Evolutionary conservation across 2,329 filamentous ascomycete species (phyloP).

Genomic region (Colletotrichum spinosum): DNA sequence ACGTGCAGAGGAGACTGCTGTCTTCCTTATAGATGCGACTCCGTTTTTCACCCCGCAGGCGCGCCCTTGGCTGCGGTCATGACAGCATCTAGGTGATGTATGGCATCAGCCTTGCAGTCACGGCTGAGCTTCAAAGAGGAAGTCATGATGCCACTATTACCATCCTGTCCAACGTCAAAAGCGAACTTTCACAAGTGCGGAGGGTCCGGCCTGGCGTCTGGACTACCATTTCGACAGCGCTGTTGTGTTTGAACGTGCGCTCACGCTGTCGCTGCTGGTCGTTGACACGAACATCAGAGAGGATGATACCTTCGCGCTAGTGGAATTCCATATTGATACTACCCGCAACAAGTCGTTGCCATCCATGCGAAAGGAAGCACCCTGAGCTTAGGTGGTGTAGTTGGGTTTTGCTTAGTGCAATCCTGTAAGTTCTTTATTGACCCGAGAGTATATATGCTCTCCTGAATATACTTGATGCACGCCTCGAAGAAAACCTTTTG

Average conservation of each 20-base stretch:
- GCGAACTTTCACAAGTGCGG: conserved; percentile 23
- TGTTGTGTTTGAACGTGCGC: conserved; percentile 25
- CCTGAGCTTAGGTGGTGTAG: conserved; percentile 76
- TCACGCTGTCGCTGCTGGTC: conserved; percentile 47
- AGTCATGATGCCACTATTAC: conserved; percentile 59
- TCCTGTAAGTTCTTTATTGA: conserved; percentile 63
- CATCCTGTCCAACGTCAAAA: conserved; percentile 23
- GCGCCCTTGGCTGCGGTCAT: conserved; percentile 78
- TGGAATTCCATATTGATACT: conserved; percentile 63
- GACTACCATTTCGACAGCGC: conserved; percentile 25
- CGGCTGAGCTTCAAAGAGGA: conserved; percentile 72
- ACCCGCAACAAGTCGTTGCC: conserved; percentile 63
- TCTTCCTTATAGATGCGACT: conserved; percentile 82
- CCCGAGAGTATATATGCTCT: conserved; percentile 52
- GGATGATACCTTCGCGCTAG: conserved; percentile 64
- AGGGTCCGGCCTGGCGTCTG: conserved; percentile 17
- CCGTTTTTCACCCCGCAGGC: conserved; percentile 78
- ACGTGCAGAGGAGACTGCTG: conserved; percentile 79
- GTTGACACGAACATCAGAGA: conserved; percentile 58
- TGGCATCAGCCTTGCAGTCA: conserved; percentile 75
- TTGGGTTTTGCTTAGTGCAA: conserved; percentile 72
- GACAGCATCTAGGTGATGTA: conserved; percentile 63
- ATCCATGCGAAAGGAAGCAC: conserved; percentile 72
- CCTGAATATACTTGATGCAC: conserved; percentile 69
- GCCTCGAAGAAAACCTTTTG: conserved; percentile 85